A percentile compares a stretch with the other conserved stretches of the same genome.
phyloP scores from a whole-genome alignment of 257 asterid genomes.

The Ophiorrhiza pumila region DNA sequence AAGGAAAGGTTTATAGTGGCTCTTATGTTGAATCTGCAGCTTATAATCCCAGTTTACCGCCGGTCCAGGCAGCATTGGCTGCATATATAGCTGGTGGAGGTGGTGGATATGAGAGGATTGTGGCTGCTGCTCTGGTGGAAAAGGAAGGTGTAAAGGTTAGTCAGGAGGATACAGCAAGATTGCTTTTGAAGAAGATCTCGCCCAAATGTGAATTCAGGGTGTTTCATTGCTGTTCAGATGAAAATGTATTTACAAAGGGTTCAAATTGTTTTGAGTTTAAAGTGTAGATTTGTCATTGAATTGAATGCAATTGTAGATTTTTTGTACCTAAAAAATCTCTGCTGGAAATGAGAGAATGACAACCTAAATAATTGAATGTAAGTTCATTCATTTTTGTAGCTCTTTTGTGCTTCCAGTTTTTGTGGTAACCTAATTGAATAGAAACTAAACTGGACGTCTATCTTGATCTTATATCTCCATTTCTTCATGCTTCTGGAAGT shows the following conservation, averaged over 20 bases:
- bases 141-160: slow-evolving; percentile 48
- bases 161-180: slow-evolving; percentile 65
- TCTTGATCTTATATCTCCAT: background rate
- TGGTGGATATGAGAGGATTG: slow-evolving; percentile 66
- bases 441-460: background rate
- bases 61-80: slow-evolving; percentile 79
- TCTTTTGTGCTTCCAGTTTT: background rate
- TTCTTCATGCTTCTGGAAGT: background rate
- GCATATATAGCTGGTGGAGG: slow-evolving; percentile 72
- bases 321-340: background rate
- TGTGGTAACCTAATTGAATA: background rate
- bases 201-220: slow-evolving; percentile 63
- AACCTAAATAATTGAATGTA: slow-evolving; percentile 1
- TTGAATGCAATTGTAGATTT: slow-evolving; percentile 8
- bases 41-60: slow-evolving; percentile 81
- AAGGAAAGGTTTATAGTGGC: slow-evolving; percentile 67
- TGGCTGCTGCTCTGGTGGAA: slow-evolving; percentile 83
- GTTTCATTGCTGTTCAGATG: slow-evolving; percentile 35
- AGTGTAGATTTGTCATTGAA: background rate
- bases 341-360: background rate
- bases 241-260: slow-evolving; percentile 23
- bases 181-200: slow-evolving; percentile 56
- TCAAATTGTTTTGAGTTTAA: background rate
- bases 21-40: slow-evolving; percentile 86
- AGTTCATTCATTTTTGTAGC: background rate